Evolutionary conservation across 495 filamentous ascomycete species (phyloP), one percentile per base, ranked within the genome.

Genomic region (Eremomyces bilateralis): DNA sequence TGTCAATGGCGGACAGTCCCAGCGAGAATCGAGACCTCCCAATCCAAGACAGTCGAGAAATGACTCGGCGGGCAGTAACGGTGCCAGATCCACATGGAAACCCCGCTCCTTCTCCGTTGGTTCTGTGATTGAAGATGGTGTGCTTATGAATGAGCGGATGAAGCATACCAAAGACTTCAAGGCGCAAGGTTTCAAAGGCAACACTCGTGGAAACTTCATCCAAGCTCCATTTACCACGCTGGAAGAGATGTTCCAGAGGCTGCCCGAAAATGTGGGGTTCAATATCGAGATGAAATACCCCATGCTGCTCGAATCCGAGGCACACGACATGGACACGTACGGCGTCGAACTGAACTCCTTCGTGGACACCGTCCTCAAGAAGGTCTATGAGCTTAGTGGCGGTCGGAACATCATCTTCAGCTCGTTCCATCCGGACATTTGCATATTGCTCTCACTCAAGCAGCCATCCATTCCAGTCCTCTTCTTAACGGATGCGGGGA

Each of bases 221-320:
- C 85, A 95, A 48, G 78, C 76, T 0, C 83, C 83, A 0, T 95
- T 95, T 53, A 82, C 88, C 2, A 99, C 90, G 0, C 58, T 99
- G 27, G 80, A 93, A 51, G 82, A 94, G 42, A 70, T 94, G 48
- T 91, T 99, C 54, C 68, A 64, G 45, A 74, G 82, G 50, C 57
- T 99, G 0, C 81, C 81, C 1, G 62, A 74, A 27, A 63, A 59
- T 8, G 70, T 92, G 20, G 82, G 88, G 8, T 95, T 99, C 64
- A 95, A 99, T 51, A 91, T 99, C 42, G 90, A 99, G 61, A 74
- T 99, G 63, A 99, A 95, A 52, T 99, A 99, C 52, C 90, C 90
- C 15, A 94, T 94, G 82, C 69, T 95, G 31, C 71, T 79, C 47
- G 90, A 99, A 61, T 75, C 64, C 45, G 81, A 91, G 51, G 78